Evolutionary conservation across 805 yeast genomes (phyloP), one percentile per base, ranked within the genome.

Genomic region (Nakazawaea pomicola): DNA sequence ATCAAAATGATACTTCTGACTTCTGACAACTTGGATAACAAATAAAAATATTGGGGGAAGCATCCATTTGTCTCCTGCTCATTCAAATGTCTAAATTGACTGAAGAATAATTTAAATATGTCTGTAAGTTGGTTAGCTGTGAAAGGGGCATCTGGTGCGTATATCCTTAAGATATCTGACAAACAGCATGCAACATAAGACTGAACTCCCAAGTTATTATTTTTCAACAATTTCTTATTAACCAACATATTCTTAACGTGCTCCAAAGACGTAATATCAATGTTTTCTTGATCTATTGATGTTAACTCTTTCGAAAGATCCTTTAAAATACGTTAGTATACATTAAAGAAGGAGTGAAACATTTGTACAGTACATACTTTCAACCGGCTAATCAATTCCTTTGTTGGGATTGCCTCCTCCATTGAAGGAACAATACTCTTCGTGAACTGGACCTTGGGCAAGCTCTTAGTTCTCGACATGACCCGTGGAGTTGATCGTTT

Each of bases 141-240:
- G 58, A 73, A 89, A 4, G 97, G 96, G 6, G 96, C 95, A 55
- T 89, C 86, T 0, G 96, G 96, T 0, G 95, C 96, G 52, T 72
- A 82, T 12, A 90, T 58, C 44, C 95, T 67, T 31, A 89, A 60
- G 8, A 90, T 66, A 55, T 89, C 95, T 5, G 88, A 70, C 6
- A 88, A 47, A 47, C 93, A 80, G 53, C 95, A 82, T 6, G 93
- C 79, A 1, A 73, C 73, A 44, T 68, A 76, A 0, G 90, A 77
- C 48, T 79, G 83, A 6, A 89, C 78, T 4, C 91, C 93, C 3
- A 56, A 44, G 53, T 86, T 87, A 36, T 75, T 68, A 52, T 80
- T 82, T 27, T 62, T 65, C 2, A 83, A 45, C 11, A 86, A 61
- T 49, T 82, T 85, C 43, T 69, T 72, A 50, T 74, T 75, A 12